phyloP scores from a whole-genome alignment of 352 stramenopile species.

The Paralagenidium karlingii region DNA sequence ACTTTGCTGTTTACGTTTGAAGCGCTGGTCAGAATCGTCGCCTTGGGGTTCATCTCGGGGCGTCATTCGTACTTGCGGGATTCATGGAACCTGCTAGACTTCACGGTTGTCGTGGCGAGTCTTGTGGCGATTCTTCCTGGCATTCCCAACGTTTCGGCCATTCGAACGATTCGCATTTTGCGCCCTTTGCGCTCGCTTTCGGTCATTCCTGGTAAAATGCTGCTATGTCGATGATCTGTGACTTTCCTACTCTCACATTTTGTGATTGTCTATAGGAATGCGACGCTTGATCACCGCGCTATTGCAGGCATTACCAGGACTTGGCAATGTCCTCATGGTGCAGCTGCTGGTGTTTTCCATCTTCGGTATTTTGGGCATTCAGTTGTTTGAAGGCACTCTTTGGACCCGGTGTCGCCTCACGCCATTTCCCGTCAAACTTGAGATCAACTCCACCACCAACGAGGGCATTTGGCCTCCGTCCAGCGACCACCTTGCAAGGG shows the following conservation, averaged over 20 bases:
- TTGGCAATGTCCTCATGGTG: constrained; percentile 83
- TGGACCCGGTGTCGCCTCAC: constrained; percentile 75
- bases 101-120: constrained; percentile 82
- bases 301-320: constrained; percentile 69
- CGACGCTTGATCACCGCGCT: constrained; percentile 67
- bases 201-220: constrained; percentile 50
- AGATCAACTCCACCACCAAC: constrained; percentile 7
- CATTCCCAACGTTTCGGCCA: constrained; percentile 67
- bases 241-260: not conserved
- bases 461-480: constrained; percentile 32
- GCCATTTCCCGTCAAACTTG: constrained; percentile 45
- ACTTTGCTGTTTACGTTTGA: constrained; percentile 83
- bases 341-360: constrained; percentile 88
- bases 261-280: too few relatives aligned
- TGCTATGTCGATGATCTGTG: not conserved
- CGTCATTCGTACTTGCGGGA: constrained; percentile 70
- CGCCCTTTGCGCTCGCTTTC: constrained; percentile 82
- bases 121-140: constrained; percentile 33
- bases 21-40: constrained; percentile 84
- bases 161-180: constrained; percentile 82
- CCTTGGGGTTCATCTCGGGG: constrained; percentile 54
- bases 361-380: constrained; percentile 84
- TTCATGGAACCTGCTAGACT: constrained; percentile 88
- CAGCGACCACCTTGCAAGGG: constrained; percentile 23
- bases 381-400: constrained; percentile 78